Conservation (phyloP, 352 stramenopile species). For the Achlya hypogyna region DNA sequence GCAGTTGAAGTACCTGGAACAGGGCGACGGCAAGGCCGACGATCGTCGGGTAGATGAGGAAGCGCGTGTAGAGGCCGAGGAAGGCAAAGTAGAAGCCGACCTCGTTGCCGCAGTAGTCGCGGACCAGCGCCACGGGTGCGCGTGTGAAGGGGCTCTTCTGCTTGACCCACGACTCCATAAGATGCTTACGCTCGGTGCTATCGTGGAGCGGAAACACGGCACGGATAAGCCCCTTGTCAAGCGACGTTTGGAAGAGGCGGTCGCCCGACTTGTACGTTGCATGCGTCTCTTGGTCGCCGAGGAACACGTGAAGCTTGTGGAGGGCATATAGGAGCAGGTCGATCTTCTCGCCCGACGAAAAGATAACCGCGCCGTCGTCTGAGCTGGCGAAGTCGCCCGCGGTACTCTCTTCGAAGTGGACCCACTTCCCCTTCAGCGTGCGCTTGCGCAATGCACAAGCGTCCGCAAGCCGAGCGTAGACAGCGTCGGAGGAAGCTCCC, state of each 20-base stretch:
- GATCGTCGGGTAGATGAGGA: conserved; percentile 85
- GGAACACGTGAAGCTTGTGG: conserved; percentile 38
- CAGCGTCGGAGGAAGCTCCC: neutral
- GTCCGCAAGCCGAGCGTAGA: conserved; percentile 8
- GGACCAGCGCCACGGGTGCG: conserved; percentile 51
- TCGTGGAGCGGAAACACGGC: conserved; percentile 74
- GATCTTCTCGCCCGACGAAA: conserved; percentile 62
- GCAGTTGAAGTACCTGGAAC: conserved; percentile 33
- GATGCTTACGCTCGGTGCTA: conserved; percentile 45
- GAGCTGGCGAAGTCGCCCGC: conserved; percentile 24
- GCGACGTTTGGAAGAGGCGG: conserved; percentile 52
- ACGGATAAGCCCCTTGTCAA: conserved; percentile 50
- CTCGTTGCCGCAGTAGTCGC: conserved; percentile 77
- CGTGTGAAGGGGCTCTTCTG: conserved; percentile 29
- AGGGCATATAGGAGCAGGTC: conserved; percentile 71
- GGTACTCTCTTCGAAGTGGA: conserved; percentile 1
- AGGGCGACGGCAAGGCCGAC: conserved; percentile 86
- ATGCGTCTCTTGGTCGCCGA: conserved; percentile 26
- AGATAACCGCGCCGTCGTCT: conserved; percentile 5
- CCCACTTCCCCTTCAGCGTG: conserved; percentile 9
- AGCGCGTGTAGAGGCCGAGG: conserved; percentile 91
- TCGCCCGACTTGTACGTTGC: conserved; percentile 53
- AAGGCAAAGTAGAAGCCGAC: conserved; percentile 98
- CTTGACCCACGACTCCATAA: conserved; percentile 74
- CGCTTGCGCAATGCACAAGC: conserved; percentile 5